Evolutionary conservation across 768 basidiomycete genomes (phyloP), one percentile per base, ranked within the genome.

Genomic region (Tricholoma saponaceum): DNA sequence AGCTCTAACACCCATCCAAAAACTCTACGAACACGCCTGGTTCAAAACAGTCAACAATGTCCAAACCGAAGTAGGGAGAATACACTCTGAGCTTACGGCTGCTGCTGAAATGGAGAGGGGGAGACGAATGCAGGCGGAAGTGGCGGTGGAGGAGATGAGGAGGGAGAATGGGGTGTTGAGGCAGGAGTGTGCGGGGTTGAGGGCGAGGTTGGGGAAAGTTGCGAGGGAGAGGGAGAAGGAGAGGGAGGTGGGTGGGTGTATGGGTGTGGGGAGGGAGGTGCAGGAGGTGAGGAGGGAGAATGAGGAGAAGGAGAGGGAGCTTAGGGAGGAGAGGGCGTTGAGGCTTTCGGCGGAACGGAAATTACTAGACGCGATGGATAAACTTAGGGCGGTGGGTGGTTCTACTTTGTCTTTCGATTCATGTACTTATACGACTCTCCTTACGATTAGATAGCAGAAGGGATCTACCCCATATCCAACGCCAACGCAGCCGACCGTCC

Each of bases 21-120:
- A 41, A 10, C 60, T 66, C n/a, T 62, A 60, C 43, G 62, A 66
- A 23, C 57, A 64, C 18, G 62, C 58, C 5, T 64, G 65, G 65
- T 30, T 57, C 26, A 59, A 62, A 6, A 64, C 63, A 0, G 59
- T 66, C 2, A 51, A 50, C 1, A 62, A 60, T 22, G 65, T 66
- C 10, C 65, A 66, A n/a, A 25, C 23, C 20, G 65, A 66, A 55
- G 62, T 66, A 55, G 44, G 55, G n/a, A 52, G 56, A 1, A 59
- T 66, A 59, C 60, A 64, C 37, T 18, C 12, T 0, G 62, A 62
- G 54, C 58, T 66, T 3, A 26, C 51, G 5, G 52, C 54, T 9
- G 54, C 55, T 3, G 46, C 59, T 5, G 59, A 53, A 13, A 55
- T 25, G 20, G 62, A 62, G 50, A 60, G 52, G n/a, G 14, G 37